Base-by-base conservation (phyloP, 2,329 filamentous ascomycete genomes). In the Trichoderma koningii region DNA sequence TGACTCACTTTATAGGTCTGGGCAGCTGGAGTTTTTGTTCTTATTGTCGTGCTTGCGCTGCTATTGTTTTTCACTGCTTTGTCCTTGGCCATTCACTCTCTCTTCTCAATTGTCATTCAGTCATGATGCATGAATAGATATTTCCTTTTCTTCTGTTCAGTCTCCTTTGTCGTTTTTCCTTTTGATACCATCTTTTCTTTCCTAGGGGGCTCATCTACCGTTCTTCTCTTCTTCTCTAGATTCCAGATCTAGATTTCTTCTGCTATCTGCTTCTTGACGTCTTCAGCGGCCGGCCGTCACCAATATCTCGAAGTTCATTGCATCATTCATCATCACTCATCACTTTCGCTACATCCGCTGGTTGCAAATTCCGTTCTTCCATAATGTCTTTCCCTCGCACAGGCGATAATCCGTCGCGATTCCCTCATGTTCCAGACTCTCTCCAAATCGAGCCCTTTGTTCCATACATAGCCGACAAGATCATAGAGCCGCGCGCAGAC, bases 401-500 rank as follows among this genome's bases (percentile, higher is more conserved):
- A 68, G 67, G 70, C 67, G 70, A 72, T 65, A 70, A 73, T 55
- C 65, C 69, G 66, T 63, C 70, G 64, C 69, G 71, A 59, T 79
- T 77, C 64, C 77, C 77, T 55, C 72, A 72, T 23, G 73, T 80
- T 44, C 78, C 78, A 65, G 68, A 73, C 64, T 76, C 77, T 66
- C 73, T 81, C 53, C 74, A 71, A 38, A 70, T 75, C 64, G 73
- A 77, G 60, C 76, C 78, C 19, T 70, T 79, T 69, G 74, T 78
- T 66, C 73, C 76, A 67, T 68, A 72, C 63, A 73, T 75, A 59
- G 69, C 75, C 66, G 71, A 69, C 51, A 75, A 72, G 64, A 68
- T 72, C 19, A 72, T 74, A 55, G 70, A 74, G 61, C 70, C 73
- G 61, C 73, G 73, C 57, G 72, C 84, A 75, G 83, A 82, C 75